phyloP scores from a whole-genome alignment of 208 protist genomes.

The Leptomonas seymouri region DNA sequence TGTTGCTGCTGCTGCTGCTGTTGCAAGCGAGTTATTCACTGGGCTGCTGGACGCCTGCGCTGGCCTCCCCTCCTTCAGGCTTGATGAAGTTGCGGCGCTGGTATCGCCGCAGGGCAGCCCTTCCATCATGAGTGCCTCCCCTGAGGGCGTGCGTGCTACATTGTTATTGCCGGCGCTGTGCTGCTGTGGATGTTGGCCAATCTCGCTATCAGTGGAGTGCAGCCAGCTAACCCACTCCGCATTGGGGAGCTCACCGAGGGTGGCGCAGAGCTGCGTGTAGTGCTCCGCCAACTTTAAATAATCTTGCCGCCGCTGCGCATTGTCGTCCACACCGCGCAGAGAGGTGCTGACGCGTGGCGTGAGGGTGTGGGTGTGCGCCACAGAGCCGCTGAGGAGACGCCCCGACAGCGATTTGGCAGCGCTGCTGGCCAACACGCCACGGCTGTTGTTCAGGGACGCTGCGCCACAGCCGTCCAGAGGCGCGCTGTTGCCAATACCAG shows the following conservation, averaged over 20 bases:
- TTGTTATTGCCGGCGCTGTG: neutral
- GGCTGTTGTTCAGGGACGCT: neutral
- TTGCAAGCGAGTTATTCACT: too few relatives aligned
- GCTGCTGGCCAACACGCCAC: neutral
- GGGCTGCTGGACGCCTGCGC: too few relatives aligned
- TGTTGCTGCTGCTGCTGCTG: too few relatives aligned
- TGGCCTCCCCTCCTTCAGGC: too few relatives aligned
- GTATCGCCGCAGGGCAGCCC: slow-evolving; percentile 9
- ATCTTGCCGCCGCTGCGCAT: slow-evolving; percentile 8
- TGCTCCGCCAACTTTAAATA: slow-evolving; percentile 39
- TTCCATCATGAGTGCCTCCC: neutral
- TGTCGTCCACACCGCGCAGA: slow-evolving; percentile 2
- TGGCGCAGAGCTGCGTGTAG: slow-evolving; percentile 59
- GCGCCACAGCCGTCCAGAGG: slow-evolving; percentile 4
- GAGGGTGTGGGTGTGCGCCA: slow-evolving; percentile 16
- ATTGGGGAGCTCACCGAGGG: slow-evolving; percentile 63
- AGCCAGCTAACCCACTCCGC: slow-evolving; percentile 56
- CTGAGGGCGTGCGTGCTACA: neutral
- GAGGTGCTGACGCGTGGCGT: slow-evolving; percentile 9
- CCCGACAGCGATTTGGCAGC: slow-evolving; percentile 23
- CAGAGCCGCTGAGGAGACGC: slow-evolving; percentile 2
- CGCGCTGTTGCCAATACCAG: too few relatives aligned
- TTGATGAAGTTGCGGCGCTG: too few relatives aligned
- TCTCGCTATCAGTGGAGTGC: neutral
- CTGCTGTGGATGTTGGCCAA: neutral